phyloP scores from a whole-genome alignment of 331 rosid species.

The Dryas integrifolia region DNA sequence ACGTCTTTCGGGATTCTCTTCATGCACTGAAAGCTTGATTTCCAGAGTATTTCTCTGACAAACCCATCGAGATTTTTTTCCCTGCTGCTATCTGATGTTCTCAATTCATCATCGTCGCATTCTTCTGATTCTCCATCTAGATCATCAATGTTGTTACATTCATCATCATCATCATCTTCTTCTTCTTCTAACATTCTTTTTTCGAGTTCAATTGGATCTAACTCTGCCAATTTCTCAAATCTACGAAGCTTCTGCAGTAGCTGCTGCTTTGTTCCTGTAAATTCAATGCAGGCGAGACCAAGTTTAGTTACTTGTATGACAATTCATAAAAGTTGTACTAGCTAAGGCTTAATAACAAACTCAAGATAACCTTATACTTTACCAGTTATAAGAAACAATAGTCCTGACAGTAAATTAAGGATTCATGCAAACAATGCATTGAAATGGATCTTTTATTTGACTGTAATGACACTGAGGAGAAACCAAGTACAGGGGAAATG shows the following conservation, averaged over 20 bases:
- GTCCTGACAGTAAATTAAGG: background rate
- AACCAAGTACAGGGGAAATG: background rate
- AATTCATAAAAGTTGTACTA: background rate
- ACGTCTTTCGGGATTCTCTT: conserved; percentile 36
- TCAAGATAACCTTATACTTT: background rate
- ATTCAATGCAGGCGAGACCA: conserved; percentile 21
- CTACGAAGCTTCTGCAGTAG: conserved; percentile 68
- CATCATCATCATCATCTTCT: conserved; percentile 38
- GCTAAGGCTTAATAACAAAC: background rate
- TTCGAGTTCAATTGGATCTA: conserved; percentile 80
- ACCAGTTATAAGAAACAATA: background rate
- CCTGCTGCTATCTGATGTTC: conserved; percentile 29
- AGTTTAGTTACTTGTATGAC: background rate
- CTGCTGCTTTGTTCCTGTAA: conserved; percentile 73
- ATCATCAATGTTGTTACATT: conserved; percentile 7
- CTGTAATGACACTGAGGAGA: background rate
- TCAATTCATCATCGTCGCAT: conserved; percentile 20
- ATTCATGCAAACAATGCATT: background rate
- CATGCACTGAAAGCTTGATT: conserved; percentile 28
- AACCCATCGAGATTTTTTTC: conserved; percentile 25
- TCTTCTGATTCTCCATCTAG: conserved; percentile 38
- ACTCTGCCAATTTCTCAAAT: conserved; percentile 80
- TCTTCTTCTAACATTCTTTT: conserved; percentile 57
- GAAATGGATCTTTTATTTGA: background rate
- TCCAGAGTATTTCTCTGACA: conserved; percentile 34